phyloP scores from a whole-genome alignment of 306 rosid species.

The Citrullus amarus region DNA sequence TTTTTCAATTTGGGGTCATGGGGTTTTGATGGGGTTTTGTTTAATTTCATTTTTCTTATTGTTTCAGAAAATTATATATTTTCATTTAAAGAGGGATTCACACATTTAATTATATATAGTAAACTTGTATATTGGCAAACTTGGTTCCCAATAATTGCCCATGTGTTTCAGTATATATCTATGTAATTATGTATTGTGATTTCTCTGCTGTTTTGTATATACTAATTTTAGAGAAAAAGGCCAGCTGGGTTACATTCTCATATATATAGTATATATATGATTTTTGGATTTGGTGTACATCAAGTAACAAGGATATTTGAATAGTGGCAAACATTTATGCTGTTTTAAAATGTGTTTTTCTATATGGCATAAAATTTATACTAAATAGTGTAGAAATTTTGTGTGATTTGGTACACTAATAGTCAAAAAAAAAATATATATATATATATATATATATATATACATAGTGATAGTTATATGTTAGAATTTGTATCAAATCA shows the following conservation, averaged over 20 bases:
- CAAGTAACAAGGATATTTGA: neutral
- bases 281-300: neutral
- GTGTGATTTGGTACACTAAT: too few relatives aligned
- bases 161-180: neutral
- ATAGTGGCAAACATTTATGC: neutral
- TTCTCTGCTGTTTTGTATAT: neutral
- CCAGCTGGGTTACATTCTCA: neutral
- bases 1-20: neutral
- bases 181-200: neutral
- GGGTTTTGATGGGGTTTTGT: neutral
- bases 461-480: too few relatives aligned
- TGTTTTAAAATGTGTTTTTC: too few relatives aligned
- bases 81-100: neutral
- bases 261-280: neutral
- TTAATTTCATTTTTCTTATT: neutral
- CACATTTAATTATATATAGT: neutral
- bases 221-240: neutral
- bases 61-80: neutral
- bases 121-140: neutral
- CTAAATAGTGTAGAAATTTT: too few relatives aligned
- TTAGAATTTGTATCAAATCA: too few relatives aligned
- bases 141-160: neutral
- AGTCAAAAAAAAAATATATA: too few relatives aligned
- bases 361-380: too few relatives aligned
- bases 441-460: too few relatives aligned